Evolutionary conservation across 2,329 filamentous ascomycete genomes (phyloP), one percentile per base, ranked within the genome.

Genomic region (Paraconiothyrium sp.): DNA sequence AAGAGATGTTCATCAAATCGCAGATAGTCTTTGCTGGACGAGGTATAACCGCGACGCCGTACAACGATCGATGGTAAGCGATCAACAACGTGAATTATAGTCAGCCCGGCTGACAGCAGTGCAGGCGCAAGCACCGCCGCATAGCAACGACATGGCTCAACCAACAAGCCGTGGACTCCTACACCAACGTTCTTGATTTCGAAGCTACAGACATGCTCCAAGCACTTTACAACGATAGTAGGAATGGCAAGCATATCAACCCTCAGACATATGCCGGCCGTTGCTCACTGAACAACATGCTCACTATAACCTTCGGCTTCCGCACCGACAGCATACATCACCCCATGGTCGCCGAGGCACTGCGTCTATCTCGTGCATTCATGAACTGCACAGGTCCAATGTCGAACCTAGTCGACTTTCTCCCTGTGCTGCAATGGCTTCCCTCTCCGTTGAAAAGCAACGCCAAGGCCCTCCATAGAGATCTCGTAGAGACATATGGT

Each of bases 201-300:
- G 65, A 68, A 55, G 64, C 65, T 16, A 68, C 63, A 1, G 66
- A 62, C 16, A 67, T 69, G 67, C 58, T 69, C 14, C 57, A 54
- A 41, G 59, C 58, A 3, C 52, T 66, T 9, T 69, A 64, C 48
- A 47, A 14, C 2, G 66, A 61, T 35, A 48, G 65, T 39, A 49
- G 58, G 9, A 49, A 61, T 9, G 61, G 62, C 1, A 50, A 35
- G 2, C 58, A 62, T 35, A 61, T 64, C 58, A 65, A 67, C 35
- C 65, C 65, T 9, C 63, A 67, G 43, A 59, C 60, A 32, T 62
- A 65, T 39, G 63, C 60, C 2, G 60, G 60, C 6, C 52, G 60
- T 11, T 65, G 63, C 47, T 62, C 60, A 1, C 57, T 65, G 6
- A 65, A 65, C 34, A 62, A 65, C 34, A 65, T 62, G 63, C 54